Evolutionary conservation across 805 yeast genomes (phyloP), one percentile per base, ranked within the genome.

Genomic region (Diddensiella caesifluorescens): DNA sequence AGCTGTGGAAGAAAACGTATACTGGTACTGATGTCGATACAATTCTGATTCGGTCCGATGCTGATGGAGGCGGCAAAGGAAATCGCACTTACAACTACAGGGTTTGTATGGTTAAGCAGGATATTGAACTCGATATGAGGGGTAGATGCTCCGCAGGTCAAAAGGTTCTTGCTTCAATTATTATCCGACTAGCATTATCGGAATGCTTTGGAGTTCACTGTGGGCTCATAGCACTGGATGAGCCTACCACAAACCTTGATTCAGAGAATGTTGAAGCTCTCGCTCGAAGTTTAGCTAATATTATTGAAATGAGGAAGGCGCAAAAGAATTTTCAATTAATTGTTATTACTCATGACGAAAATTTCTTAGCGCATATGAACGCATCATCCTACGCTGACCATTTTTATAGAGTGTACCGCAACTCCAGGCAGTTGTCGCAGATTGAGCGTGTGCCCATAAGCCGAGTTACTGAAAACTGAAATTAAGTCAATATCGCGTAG

Each of bases 91-190:
- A 89, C 60, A 89, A 90, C 58, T 90, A 90, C 57, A 70, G 97
- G 28, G 97, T 92, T 15, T 95, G 89, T 18, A 92, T 92, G 98
- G 79, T 80, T 45, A 92, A 92, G 59, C 86, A 83, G 55, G 90
- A 84, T 45, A 83, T 80, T 1, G 97, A 92, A 60, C 67, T 92
- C 36, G 99, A 92, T 58, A 92, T 92, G 99, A 74, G 99, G 48
- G 99, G 98, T 0, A 68, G 98, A 44, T 92, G 99, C 60, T 86
- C 96, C 1, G 97, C 98, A 0, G 99, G 99, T 0, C 99, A 92
- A 62, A 86, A 88, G 55, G 97, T 92, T 3, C 64, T 92, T 35
- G 96, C 97, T 0, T 82, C 94, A 29, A 89, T 92, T 36, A 79
- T 92, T 23, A 90, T 92, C 43, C 71, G 99, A 42, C 65, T 92